Evolutionary conservation across 148 eudicot species (phyloP), one percentile per base, ranked within the genome.

Genomic region (Hydrangea macrophylla): DNA sequence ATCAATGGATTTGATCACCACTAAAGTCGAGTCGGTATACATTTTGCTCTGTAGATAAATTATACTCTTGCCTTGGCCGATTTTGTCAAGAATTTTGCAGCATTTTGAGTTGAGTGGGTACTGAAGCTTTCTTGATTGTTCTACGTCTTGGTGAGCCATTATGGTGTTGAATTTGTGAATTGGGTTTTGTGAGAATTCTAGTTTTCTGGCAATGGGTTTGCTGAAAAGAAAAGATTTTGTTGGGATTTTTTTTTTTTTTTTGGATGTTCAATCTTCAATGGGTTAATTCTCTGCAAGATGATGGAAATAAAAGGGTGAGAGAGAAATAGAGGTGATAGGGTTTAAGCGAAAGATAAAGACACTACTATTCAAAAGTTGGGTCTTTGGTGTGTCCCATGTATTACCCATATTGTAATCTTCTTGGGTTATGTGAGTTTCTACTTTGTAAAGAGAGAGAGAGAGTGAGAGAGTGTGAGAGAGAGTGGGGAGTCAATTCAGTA

Each of bases 1-100:
- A 32, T 90, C 87, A 26, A 90, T 90, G 25, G 88, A 75, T 39
- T 90, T 90, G 33, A 90, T 90, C 0, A 92, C 96, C 0, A 90
- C 90, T 0, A 76, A 45, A 1, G 86, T 36, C 0, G 78, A 76
- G 50, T 77, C 68, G 88, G 80, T 20, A 72, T 39, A 62, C 96
- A 90, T 0, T 68, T 26, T 2, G 96, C 92, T 69, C 85, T 90
- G 84, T 87, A 90, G 1, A 90, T 92, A 1, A n/a, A 78, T 67
- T 3, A 87, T 88, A 60, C 90, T 87, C 0, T 77, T 82, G 0
- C 96, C 96, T 23, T 79, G 53, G 6, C 96, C 96, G 32, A 90
- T 85, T 55, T 87, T 88, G 2, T 74, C 76, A 17, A 80, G 56
- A 33, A 90, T 70, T 60, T 75, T 35, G 78, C 85, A 90, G 20